Percentiles rank a stretch among this genome's conserved stretches.
phyloP scores from a whole-genome alignment of 129 eudicot species.

The Flaveria robusta region DNA sequence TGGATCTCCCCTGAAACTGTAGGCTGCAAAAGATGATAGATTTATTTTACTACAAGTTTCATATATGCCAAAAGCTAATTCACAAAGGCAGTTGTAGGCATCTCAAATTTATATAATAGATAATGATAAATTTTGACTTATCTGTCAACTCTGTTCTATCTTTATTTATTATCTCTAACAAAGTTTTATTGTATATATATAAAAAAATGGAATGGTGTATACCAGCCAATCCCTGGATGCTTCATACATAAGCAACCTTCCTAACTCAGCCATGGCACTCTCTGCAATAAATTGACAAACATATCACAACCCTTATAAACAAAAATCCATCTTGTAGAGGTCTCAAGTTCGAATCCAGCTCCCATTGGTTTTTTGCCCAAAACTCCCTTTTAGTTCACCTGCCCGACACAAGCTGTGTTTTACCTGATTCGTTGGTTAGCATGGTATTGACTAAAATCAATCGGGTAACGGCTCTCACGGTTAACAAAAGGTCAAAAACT shows the following conservation, averaged over 20 bases:
- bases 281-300: constrained; percentile 37
- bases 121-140: not conserved
- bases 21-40: constrained; percentile 53
- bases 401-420: too few species aligned
- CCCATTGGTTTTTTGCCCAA: too few species aligned
- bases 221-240: constrained; percentile 99
- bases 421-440: too few species aligned
- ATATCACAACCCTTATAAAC: not conserved
- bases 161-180: not conserved
- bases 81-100: not conserved
- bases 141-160: constrained; percentile 14
- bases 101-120: not conserved
- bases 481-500: too few species aligned
- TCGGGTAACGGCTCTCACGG: too few species aligned
- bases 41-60: not conserved
- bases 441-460: too few species aligned
- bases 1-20: constrained; percentile 88
- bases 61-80: constrained; percentile 2
- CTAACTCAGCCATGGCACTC: constrained; percentile 98
- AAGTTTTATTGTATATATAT: not conserved
- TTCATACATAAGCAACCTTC: constrained; percentile 93
- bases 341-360: too few species aligned
- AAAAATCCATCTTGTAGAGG: not conserved
- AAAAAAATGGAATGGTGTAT: constrained; percentile 21
- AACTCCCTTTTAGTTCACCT: too few species aligned